A percentile compares a stretch with the other conserved stretches of the same genome.
Evolutionary conservation across 2,329 filamentous ascomycete species (phyloP).

Genomic region (Lachnellula willkommii): DNA sequence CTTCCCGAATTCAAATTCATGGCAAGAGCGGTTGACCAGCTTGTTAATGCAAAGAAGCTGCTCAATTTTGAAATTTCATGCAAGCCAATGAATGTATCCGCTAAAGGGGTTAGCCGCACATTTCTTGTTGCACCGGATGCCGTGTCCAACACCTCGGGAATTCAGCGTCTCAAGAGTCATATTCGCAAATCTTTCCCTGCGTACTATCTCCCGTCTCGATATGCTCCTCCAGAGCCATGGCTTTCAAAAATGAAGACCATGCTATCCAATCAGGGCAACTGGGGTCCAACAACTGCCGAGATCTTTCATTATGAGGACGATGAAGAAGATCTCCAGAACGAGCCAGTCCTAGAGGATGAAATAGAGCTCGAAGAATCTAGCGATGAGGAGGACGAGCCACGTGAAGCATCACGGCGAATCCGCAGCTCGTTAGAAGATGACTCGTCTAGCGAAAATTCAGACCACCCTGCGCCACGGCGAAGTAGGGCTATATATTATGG

Average conservation of each 20-base stretch:
- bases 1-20: constrained; percentile 25
- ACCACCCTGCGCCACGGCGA: too few species aligned
- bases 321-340: background rate
- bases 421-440: too few species aligned
- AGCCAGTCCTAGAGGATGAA: too few species aligned
- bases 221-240: constrained; percentile 20
- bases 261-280: background rate
- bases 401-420: too few species aligned
- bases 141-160: constrained; percentile 4
- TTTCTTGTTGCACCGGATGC: constrained; percentile 17
- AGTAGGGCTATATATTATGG: too few species aligned
- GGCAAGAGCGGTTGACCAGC: constrained; percentile 20
- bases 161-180: constrained; percentile 18
- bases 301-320: background rate
- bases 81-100: constrained; percentile 6
- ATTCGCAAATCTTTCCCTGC: constrained; percentile 21
- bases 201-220: constrained; percentile 25
- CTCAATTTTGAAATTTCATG: constrained; percentile 4
- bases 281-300: background rate
- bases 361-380: too few species aligned
- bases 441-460: too few species aligned
- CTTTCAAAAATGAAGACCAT: constrained; percentile 16
- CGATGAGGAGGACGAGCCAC: too few species aligned
- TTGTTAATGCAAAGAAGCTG: constrained; percentile 20
- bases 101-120: constrained; percentile 9